Base-by-base conservation (phyloP, 192 early-diverging fungal genomes). In the Coemansia sp. region DNA sequence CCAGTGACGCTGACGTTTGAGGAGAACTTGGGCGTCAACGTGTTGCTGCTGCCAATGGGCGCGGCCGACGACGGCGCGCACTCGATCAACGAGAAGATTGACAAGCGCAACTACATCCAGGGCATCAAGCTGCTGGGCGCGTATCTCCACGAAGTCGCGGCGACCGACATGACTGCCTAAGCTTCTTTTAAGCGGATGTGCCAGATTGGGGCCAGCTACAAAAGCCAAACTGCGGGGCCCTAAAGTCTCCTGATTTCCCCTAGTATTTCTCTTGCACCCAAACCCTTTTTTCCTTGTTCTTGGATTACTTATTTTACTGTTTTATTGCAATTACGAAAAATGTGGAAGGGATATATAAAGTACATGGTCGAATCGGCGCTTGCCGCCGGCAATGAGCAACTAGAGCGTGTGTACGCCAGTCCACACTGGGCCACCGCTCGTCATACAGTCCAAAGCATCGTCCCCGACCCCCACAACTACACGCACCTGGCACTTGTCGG, bases 1-100 rank as follows among this genome's bases (percentile, higher is more conserved):
- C 97, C 97, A 20, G 95, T 98, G 12, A 98, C 97, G 8, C 83
- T 98, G 58, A 94, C 92, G 5, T 98, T 98, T 85, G 93, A 98
- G 85, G 94, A 98, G 69, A 90, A 91, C 38, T 81, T 98, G 18
- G 77, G 90, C 58, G 90, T 89, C 83, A 93, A 88, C 68, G 92
- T 95, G 20, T 78, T 98, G 55, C 85, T 98, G 67, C 83, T 98
- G 66, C 96, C 96, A 31, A 96, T 98, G 94, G 96, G 95, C 56
- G 85, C 91, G 20, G 81, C 85, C 65, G 93, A 94, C 77, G 94
- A 95, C 61, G 96, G 96, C 65, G 96, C 95, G 14, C 96, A 98
- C 84, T 94, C 92, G 12, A 96, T 92, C 81, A 96, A 97, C 83
- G 96, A 98, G 81, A 97, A 96, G 81, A 74, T 98, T 61, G 92